Evolutionary conservation across 805 yeast genomes (phyloP), one percentile per base, ranked within the genome.

Genomic region (Peterozyma toletana): DNA sequence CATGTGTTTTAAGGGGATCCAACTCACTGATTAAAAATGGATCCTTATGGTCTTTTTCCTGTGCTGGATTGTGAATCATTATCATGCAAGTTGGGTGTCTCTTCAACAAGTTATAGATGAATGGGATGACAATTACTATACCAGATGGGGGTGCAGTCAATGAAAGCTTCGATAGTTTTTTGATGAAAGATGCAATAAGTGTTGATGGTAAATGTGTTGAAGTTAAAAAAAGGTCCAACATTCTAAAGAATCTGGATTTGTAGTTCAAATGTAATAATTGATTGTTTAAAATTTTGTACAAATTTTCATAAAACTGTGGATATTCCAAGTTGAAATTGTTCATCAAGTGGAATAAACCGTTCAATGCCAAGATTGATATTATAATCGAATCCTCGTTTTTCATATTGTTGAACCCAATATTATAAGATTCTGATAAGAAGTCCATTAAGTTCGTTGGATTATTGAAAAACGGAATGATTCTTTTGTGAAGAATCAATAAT

Each of bases 71-170:
- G 55, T 93, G 98, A 36, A 91, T 71, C 74, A 91, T 68, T 18
- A 83, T 68, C 96, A 90, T 91, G 70, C 97, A 90, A 5, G 90
- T 79, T 37, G 97, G 97, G 63, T 93, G 99, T 54, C 87, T 79
- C 59, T 87, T 91, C 55, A 93, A 63, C 50, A 89, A 72, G 60
- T 91, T 91, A 66, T 91, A 91, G 11, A 89, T 73, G 59, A 93
- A 88, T n/a, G 99, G 98, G 16, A 91, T 74, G 11, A 87, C 73
- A 2, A 87, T 78, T 14, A 91, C 95, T 35, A 86, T 79, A 2
- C 96, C 96, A 1, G 95, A 75, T 2, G 97, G 96, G 27, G 95
- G 86, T 1, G 95, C 82, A 11, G 78, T 70, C 38, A 91, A 59
- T 1, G 91, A 70, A 39, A 90, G 67, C 43, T 95, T 73, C 1